A percentile compares a stretch with the other conserved stretches of the same genome.
Evolutionary conservation across 768 basidiomycete genomes (phyloP).

Genomic region (Roridomyces roridus): DNA sequence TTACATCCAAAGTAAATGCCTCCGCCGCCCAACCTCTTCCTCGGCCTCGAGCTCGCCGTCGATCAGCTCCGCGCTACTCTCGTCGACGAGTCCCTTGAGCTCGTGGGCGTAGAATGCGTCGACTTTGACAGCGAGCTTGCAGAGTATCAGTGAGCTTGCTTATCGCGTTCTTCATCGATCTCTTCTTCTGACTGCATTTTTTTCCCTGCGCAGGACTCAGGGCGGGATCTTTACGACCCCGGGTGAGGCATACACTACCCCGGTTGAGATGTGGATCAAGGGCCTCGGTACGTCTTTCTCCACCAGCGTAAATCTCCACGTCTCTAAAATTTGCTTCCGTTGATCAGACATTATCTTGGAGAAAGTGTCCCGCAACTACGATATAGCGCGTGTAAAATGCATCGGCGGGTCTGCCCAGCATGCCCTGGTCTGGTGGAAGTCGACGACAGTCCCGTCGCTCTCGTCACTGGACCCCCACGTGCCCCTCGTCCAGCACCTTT

Average conservation of each 20-base stretch:
- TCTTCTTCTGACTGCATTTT: constrained; percentile 8
- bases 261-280: constrained; percentile 92
- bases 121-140: constrained; percentile 83
- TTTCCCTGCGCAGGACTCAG: constrained; percentile 62
- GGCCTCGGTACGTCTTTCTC: constrained; percentile 66
- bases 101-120: constrained; percentile 81
- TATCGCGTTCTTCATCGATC: constrained; percentile 21
- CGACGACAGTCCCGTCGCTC: constrained; percentile 73
- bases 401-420: constrained; percentile 85
- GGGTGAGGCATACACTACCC: constrained; percentile 86
- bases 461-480: constrained; percentile 74
- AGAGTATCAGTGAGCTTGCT: constrained; percentile 76
- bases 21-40: constrained; percentile 61
- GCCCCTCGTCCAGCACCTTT: constrained; percentile 74
- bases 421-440: constrained; percentile 89
- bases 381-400: constrained; percentile 72
- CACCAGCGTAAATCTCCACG: constrained; percentile 35
- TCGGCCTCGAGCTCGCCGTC: constrained; percentile 85
- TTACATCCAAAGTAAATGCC: constrained; percentile 15
- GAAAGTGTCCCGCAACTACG: constrained; percentile 73
- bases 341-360: constrained; percentile 73
- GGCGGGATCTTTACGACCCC: constrained; percentile 88
- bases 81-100: constrained; percentile 82
- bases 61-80: constrained; percentile 86
- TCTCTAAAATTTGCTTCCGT: constrained; percentile 55